Evolutionary conservation across 139 green algal species (phyloP).

Genomic region (Coelastrella sp.): DNA sequence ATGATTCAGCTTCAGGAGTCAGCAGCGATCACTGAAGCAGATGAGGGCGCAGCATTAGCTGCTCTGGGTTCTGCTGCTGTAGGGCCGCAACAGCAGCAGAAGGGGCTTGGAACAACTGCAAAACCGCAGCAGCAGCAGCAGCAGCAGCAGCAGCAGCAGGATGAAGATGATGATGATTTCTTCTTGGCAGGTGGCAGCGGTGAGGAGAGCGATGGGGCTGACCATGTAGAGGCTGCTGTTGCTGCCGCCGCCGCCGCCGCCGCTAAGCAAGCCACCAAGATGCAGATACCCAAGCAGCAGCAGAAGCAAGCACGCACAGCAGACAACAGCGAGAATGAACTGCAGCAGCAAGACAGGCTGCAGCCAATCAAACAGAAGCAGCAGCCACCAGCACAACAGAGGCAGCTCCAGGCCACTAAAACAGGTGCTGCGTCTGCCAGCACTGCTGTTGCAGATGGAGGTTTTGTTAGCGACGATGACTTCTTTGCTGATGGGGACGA

Average conservation of each 20-base stretch:
- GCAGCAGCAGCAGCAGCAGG: background rate
- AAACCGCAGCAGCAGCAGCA: constrained; percentile 10
- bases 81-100: background rate
- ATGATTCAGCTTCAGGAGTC: constrained; percentile 58
- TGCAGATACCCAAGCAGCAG: background rate
- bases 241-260: background rate
- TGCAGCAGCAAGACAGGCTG: background rate
- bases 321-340: background rate
- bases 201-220: background rate
- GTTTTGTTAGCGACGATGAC: background rate
- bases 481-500: background rate
- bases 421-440: background rate
- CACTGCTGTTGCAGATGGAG: background rate
- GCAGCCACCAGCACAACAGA: background rate
- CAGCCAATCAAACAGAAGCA: constrained; percentile 7
- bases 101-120: background rate
- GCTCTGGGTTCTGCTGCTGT: constrained; percentile 4
- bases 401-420: background rate
- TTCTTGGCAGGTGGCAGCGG: background rate
- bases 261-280: background rate
- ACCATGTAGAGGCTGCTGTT: background rate
- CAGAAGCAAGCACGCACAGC: background rate
- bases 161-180: constrained; percentile 25
- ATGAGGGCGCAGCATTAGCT: constrained; percentile 71
- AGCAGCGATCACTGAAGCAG: constrained; percentile 79